Percentiles rank a stretch among this genome's conserved stretches.
These are phyloP conservation scores for Leccinum pachyderme DNA, from an alignment of 1,284 basidiomycete species.

Conservation along the genomic window DNA sequence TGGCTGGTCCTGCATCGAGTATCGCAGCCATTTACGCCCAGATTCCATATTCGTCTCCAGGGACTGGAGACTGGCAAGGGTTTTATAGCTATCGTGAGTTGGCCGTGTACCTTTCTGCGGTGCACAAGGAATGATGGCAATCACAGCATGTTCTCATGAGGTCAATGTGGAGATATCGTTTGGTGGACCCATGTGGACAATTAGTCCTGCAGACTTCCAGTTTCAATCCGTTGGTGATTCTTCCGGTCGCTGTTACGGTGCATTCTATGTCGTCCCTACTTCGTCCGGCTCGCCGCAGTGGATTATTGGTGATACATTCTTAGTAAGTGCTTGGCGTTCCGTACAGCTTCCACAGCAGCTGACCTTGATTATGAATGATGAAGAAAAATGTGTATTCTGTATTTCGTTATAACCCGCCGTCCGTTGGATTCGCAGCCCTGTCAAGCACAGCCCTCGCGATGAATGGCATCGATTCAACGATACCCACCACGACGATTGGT, in stretches of 20 bases:
- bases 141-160: constrained; percentile 39
- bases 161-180: constrained; percentile 49
- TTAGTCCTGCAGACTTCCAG: constrained; percentile 26
- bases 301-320: constrained; percentile 32
- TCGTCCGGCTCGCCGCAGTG: constrained; percentile 16
- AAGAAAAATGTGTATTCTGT: constrained; percentile 36
- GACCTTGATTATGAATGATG: neutral
- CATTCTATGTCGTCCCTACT: constrained; percentile 25
- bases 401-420: constrained; percentile 30
- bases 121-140: constrained; percentile 7
- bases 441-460: constrained; percentile 25
- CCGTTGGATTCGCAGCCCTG: constrained; percentile 32
- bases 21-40: constrained; percentile 45
- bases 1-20: constrained; percentile 43
- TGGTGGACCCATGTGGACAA: constrained; percentile 41
- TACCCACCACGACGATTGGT: constrained; percentile 29
- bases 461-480: constrained; percentile 22
- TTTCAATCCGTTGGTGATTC: constrained; percentile 13
- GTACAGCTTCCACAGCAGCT: neutral
- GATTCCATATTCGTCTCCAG: constrained; percentile 39
- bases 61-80: constrained; percentile 39
- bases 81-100: constrained; percentile 48
- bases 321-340: constrained; percentile 11
- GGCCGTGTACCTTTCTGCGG: neutral
- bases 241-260: constrained; percentile 24